A percentile compares a stretch with the other conserved stretches of the same genome.
Conservation (phyloP, 2,329 filamentous ascomycete genomes). For the Talaromyces islandicus region DNA sequence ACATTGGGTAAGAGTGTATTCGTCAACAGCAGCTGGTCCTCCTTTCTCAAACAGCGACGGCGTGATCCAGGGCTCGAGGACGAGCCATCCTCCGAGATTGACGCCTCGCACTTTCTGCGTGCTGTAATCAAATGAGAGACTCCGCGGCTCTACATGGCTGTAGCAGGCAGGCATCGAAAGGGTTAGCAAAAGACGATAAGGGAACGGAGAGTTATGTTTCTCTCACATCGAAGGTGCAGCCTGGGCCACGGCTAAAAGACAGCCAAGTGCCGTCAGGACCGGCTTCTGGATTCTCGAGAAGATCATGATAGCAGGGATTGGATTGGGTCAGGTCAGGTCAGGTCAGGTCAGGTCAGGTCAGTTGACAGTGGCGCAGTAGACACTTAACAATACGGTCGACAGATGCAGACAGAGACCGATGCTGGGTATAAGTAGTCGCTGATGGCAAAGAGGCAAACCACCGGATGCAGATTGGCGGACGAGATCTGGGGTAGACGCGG, state of each 20-base stretch:
- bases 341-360: slow-evolving; percentile 1
- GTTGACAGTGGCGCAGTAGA: slow-evolving; percentile 4
- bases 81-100: slow-evolving; percentile 61
- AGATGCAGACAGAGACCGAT: neutral
- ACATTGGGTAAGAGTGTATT: slow-evolving; percentile 48
- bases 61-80: slow-evolving; percentile 60
- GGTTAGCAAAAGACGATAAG: neutral
- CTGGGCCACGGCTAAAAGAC: slow-evolving; percentile 4
- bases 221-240: slow-evolving; percentile 6
- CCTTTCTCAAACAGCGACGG: slow-evolving; percentile 53
- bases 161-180: neutral
- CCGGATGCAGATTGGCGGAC: slow-evolving; percentile 10
- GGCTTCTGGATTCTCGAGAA: slow-evolving; percentile 6
- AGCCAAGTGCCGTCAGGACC: slow-evolving; percentile 8
- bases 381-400: neutral
- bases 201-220: neutral
- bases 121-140: slow-evolving; percentile 48
- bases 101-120: slow-evolving; percentile 55
- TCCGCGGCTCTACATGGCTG: slow-evolving; percentile 22
- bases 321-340: slow-evolving; percentile 2
- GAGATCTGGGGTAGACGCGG: neutral
- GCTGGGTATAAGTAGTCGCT: slow-evolving; percentile 6
- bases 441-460: neutral
- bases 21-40: slow-evolving; percentile 49
- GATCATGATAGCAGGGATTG: slow-evolving; percentile 6